Percentiles rank a stretch among this genome's conserved stretches.
Conservation (phyloP, 495 filamentous ascomycete species). For the Sordaria brevicollis region DNA sequence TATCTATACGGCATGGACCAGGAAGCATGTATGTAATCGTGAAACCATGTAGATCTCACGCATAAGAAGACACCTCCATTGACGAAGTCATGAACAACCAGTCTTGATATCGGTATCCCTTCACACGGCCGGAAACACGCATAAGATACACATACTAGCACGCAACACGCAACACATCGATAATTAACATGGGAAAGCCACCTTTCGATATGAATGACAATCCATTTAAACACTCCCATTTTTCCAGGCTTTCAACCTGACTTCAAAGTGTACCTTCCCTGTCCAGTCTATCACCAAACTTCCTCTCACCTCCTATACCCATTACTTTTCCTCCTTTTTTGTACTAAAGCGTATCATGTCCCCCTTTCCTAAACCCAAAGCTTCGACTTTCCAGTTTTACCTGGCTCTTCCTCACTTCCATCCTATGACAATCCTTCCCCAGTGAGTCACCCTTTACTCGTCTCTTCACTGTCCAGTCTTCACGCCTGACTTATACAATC, state of each 20-base stretch:
- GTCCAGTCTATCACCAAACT: neutral
- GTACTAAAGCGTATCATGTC: neutral
- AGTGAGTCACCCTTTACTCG: too few species aligned
- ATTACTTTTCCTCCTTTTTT: neutral
- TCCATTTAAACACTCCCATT: neutral
- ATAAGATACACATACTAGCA: too few species aligned
- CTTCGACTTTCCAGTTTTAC: too few species aligned
- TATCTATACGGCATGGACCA: too few species aligned
- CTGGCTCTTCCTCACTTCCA: neutral
- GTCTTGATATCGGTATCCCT: neutral
- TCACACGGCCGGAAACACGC: too few species aligned
- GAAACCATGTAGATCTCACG: too few species aligned
- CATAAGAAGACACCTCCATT: too few species aligned
- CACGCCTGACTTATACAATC: conserved; percentile 64
- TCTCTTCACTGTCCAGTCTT: neutral
- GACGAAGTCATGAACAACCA: too few species aligned
- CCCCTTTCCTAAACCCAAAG: neutral
- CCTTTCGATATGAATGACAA: neutral
- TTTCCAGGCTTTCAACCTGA: too few species aligned
- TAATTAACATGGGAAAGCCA: neutral
- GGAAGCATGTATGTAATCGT: too few species aligned
- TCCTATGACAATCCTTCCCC: neutral
- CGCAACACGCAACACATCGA: neutral
- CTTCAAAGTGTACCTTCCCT: neutral
- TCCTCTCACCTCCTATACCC: neutral